phyloP scores from a whole-genome alignment of 163 green algal genomes.

The Smithsoniella earleae region DNA sequence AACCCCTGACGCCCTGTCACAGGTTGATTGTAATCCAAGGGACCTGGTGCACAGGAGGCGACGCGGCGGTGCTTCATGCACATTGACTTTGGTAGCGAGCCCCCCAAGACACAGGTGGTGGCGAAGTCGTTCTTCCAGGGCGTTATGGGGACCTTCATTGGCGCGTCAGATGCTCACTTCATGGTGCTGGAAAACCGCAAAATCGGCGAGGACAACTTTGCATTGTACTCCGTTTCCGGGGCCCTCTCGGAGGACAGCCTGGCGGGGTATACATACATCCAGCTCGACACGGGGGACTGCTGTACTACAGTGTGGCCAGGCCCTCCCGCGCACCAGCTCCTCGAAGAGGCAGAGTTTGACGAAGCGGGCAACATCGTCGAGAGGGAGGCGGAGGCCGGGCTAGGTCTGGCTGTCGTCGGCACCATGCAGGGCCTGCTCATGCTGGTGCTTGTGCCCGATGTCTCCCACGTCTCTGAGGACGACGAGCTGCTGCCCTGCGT shows the following conservation, averaged over 20 bases:
- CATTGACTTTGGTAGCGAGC: neutral
- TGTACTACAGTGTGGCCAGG: constrained; percentile 2
- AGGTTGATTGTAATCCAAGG: neutral
- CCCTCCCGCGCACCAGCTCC: neutral
- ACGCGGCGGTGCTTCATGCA: constrained; percentile 1
- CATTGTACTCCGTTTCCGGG: neutral
- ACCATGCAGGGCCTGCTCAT: constrained; percentile 7
- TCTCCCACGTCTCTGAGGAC: neutral
- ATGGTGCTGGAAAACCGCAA: constrained; percentile 24
- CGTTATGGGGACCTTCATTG: constrained; percentile 19
- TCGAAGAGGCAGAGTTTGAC: constrained; percentile 25
- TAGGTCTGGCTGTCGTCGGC: constrained; percentile 7
- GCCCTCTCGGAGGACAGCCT: constrained; percentile 9
- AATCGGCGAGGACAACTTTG: constrained; percentile 26
- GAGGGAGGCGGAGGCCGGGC: neutral
- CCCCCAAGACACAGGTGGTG: neutral
- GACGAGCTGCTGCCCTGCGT: neutral
- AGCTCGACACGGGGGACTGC: constrained; percentile 20
- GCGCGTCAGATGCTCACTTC: neutral
- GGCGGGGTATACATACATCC: constrained; percentile 15
- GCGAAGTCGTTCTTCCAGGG: constrained; percentile 27
- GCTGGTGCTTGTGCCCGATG: constrained; percentile 22
- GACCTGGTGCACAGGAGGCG: neutral
- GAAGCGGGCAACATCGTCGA: neutral
- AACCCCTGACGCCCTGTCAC: neutral